Base-by-base conservation (phyloP, 2,329 filamentous ascomycete genomes). In the Pseudogymnoascus pannorum region DNA sequence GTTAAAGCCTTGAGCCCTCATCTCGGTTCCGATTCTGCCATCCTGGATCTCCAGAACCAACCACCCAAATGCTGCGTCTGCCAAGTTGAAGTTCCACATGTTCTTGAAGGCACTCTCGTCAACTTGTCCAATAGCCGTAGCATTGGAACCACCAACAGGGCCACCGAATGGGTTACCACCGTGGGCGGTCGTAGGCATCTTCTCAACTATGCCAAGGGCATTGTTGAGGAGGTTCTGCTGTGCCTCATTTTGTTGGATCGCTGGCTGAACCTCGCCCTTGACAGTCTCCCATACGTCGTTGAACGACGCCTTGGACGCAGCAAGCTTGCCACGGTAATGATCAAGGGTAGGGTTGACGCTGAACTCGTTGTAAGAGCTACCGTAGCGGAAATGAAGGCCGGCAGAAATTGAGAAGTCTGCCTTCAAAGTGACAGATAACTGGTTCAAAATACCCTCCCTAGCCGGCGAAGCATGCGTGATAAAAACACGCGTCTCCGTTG, bases 21-120 rank as follows among this genome's bases (percentile, higher is more conserved):
- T 99, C 77, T 99, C 94, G 0, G 94, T 99, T 54, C 92, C 94
- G 68, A 99, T 97, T 44, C 94, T 87, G 59, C 94, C 94, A 71
- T 92, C 90, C 72, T 99, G 94, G 63, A 99, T 88, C 74, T 99
- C 94, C 62, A 99, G 78, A 14, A 97, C 92, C 59, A 99, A 81
- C 81, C 92, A 99, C 64, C 94, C 94, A 73, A 97, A 99, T 18
- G 94, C 93, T 61, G 94, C 94, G 78, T 99, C 94, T 29, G 94
- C 94, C 67, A 99, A 77, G 75, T 97, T 97, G 78, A 99, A 99
- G 76, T 99, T 99, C 94, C 94, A 99, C 94, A 97, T 97, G 74
- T 99, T 99, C 81, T 99, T 99, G 83, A 99, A 99, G 1, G 94
- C 94, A 70, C 92, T 97, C 79, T 99, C 94, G 66, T 99, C 94